phyloP scores from a whole-genome alignment of 352 stramenopile species.

The Phytopythium ostracodes region DNA sequence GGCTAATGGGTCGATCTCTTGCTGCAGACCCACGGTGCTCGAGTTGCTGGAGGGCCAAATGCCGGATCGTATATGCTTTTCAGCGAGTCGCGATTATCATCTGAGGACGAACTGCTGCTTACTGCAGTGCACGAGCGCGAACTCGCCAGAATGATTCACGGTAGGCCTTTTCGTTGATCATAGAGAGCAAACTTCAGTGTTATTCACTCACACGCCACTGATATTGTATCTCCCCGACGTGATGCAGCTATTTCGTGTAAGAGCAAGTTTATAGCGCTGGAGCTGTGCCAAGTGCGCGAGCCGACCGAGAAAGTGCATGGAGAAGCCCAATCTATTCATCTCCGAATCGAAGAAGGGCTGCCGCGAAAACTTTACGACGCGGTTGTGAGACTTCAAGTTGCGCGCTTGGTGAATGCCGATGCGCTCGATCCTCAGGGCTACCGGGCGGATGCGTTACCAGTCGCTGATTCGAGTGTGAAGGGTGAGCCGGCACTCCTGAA shows the following conservation, averaged over 20 bases:
- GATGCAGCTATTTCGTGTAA: slow-evolving; percentile 52
- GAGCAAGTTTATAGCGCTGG: slow-evolving; percentile 63
- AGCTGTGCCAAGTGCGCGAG: slow-evolving; percentile 61
- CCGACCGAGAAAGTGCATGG: slow-evolving; percentile 32
- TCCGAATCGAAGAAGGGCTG: slow-evolving; percentile 44
- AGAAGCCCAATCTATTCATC: slow-evolving; percentile 34
- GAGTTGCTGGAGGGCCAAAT: slow-evolving; percentile 46
- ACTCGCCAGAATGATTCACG: slow-evolving; percentile 53
- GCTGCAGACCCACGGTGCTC: slow-evolving; percentile 57
- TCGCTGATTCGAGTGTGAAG: slow-evolving; percentile 18
- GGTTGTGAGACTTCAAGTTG: slow-evolving; percentile 17
- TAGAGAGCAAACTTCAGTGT: neutral
- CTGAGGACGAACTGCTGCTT: slow-evolving; percentile 63
- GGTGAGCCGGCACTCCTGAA: slow-evolving; percentile 25
- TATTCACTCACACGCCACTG: neutral
- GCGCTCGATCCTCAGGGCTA: too few relatives aligned
- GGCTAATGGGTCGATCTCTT: neutral
- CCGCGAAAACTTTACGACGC: slow-evolving; percentile 23
- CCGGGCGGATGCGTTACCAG: neutral
- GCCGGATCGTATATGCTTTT: slow-evolving; percentile 71
- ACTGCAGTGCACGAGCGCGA: slow-evolving; percentile 61
- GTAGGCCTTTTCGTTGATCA: slow-evolving; percentile 14
- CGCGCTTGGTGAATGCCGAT: neutral
- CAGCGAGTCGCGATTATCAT: slow-evolving; percentile 59
- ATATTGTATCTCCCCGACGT: neutral